A percentile compares a stretch with the other conserved stretches of the same genome.
Conservation (phyloP, 257 asterid species). For the Gynochthodes officinalis region DNA sequence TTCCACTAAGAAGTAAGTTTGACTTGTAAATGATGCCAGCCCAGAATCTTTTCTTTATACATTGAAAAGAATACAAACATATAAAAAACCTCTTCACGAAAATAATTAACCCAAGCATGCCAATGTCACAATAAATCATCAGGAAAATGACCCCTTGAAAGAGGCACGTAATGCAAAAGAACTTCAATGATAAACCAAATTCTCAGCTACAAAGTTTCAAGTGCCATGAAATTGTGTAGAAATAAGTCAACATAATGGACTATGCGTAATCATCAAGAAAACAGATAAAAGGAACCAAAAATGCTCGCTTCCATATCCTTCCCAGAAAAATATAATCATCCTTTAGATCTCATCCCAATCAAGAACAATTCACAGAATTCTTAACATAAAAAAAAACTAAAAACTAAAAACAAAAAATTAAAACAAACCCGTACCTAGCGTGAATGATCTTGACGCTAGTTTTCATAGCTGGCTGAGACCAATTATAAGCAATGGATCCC, state of each 20-base stretch:
- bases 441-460: constrained; percentile 89
- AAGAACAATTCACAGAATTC: not conserved
- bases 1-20: not conserved
- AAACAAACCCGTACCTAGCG: constrained; percentile 52
- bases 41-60: not conserved
- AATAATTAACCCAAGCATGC: not conserved
- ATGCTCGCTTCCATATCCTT: not conserved
- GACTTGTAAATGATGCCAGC: not conserved
- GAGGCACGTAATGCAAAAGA: not conserved
- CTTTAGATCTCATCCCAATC: not conserved
- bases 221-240: not conserved
- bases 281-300: not conserved
- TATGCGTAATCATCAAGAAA: not conserved
- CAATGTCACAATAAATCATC: not conserved
- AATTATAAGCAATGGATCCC: constrained; percentile 89
- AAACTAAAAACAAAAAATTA: no score
- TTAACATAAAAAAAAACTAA: not conserved
- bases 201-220: not conserved
- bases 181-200: no score
- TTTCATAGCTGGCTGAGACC: constrained; percentile 95
- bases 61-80: not conserved
- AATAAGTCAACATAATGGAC: not conserved
- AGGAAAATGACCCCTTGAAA: not conserved
- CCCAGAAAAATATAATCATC: not conserved
- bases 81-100: no score